Conservation (phyloP, 2,329 filamentous ascomycete species). For the Lecanicillium sp. region DNA sequence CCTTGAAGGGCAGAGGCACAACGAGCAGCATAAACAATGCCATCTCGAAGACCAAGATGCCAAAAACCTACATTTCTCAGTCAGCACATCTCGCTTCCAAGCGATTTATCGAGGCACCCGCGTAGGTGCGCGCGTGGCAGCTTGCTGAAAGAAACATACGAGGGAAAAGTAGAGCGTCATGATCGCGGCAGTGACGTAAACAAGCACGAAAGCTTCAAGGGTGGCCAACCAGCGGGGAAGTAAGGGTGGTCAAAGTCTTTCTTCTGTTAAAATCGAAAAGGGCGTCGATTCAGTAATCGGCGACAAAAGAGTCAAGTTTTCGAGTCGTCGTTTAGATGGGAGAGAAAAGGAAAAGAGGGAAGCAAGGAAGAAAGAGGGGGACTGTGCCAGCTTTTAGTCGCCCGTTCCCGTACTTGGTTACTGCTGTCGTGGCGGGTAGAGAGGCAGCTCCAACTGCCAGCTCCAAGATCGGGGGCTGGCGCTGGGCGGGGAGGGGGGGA, state of each 20-base stretch:
- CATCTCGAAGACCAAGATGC: slow-evolving; percentile 79
- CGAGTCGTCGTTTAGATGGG: no score
- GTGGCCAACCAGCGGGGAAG: no score
- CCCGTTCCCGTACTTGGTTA: no score
- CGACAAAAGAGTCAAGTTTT: no score
- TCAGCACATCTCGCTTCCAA: slow-evolving; percentile 16
- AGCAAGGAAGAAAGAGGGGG: no score
- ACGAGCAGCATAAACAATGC: slow-evolving; percentile 70
- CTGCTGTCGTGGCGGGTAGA: no score
- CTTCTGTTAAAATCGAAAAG: no score
- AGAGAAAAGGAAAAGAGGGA: neutral
- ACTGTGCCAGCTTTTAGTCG: neutral
- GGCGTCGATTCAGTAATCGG: no score
- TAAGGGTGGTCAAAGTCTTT: no score
- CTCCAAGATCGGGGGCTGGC: no score
- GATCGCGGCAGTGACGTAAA: slow-evolving; percentile 20
- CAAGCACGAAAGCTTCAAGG: neutral
- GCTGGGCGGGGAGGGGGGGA: no score
- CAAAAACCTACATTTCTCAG: slow-evolving; percentile 57
- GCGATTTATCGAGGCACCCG: neutral
- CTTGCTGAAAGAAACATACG: slow-evolving; percentile 24
- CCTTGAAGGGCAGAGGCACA: slow-evolving; percentile 79
- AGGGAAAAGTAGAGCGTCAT: slow-evolving; percentile 54
- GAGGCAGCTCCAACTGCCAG: no score
- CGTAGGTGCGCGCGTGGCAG: neutral